These are phyloP conservation scores for Porphyrellus cyaneotinctus DNA, from an alignment of 768 basidiomycete genomes.

Conservation along the genomic window DNA sequence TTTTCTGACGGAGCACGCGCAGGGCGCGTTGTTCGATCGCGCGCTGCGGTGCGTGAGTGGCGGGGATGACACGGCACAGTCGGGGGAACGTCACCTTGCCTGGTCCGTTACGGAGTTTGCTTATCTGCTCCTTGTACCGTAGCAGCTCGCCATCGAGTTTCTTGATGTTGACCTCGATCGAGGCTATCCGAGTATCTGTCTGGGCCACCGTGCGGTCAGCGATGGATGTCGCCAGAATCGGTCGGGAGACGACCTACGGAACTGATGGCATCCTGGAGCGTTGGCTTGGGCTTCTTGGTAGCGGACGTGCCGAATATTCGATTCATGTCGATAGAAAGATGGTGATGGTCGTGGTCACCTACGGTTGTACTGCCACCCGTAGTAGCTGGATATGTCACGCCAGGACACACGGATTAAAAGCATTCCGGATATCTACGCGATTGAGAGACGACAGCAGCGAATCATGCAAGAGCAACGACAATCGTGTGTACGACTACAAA, in stretches of 20 bases:
- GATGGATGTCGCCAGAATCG: background rate
- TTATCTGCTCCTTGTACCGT: constrained; percentile 94
- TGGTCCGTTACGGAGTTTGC: constrained; percentile 87
- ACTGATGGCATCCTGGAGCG: constrained; percentile 88
- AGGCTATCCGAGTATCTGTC: constrained; percentile 84
- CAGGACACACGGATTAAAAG: no score
- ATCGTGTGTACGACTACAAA: background rate
- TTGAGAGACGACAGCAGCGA: background rate
- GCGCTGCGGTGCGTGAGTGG: constrained; percentile 41
- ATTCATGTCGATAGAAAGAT: constrained; percentile 54
- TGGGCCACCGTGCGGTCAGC: constrained; percentile 28
- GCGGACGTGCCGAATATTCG: constrained; percentile 76
- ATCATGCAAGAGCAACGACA: background rate
- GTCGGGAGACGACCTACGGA: constrained; percentile 50
- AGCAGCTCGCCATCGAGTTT: constrained; percentile 92
- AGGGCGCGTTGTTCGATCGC: constrained; percentile 95
- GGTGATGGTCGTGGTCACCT: background rate
- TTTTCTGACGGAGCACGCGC: constrained; percentile 89
- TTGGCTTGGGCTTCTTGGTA: constrained; percentile 79
- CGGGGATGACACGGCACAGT: background rate
- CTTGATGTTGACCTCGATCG: constrained; percentile 94
- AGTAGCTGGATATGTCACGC: no score
- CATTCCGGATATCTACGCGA: background rate
- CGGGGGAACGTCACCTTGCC: constrained; percentile 65
- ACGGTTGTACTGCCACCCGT: constrained; percentile 1